Evolutionary conservation across 331 rosid genomes (phyloP), one percentile per base, ranked within the genome.

Genomic region (Quercus phellos): DNA sequence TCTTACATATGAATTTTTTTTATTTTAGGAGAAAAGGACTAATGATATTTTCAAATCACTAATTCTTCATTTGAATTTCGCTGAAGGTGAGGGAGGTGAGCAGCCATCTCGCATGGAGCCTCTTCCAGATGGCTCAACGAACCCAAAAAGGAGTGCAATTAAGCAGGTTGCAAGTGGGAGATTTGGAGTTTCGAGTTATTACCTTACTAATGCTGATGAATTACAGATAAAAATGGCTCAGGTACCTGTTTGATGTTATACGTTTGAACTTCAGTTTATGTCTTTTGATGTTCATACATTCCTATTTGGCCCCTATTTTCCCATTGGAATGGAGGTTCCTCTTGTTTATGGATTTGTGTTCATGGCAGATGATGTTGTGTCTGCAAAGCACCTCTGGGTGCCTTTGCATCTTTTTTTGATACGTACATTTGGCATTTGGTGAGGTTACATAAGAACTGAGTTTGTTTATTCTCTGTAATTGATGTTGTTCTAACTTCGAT

Each of bases 111-210:
- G 99, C 21, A 90, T 94, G 99, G 97, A 90, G 81, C 90, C 94
- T 80, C 98, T 94, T 84, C 71, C 90, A 3, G 91, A 92, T 85
- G 98, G 99, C 77, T 90, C 98, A 66, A 90, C 63, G 86, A 94
- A 94, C 78, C 99, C 99, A 18, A 90, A 84, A 86, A 90, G 99
- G 84, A 94, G 99, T 81, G 86, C 97, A 72, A 94, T 94, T 77
- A 94, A 94, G 86, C 99, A 94, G 83, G 91, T 94, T 77, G 99
- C 98, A 4, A 94, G 99, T 90, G 99, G 98, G 32, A 94, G 99
- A 83, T 94, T 94, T 88, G 99, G 99, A 75, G 99, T 94, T 85
- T 88, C 97, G 32, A 92, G 96, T 88, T 94, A 89, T 80, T 94
- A 94, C 85, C 98, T 94, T 32, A 90, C 99, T 34, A 92, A 94